Percentiles rank a stretch among this genome's conserved stretches.
Evolutionary conservation across 1,284 basidiomycete species (phyloP).

Genomic region (Thelephora terrestris): DNA sequence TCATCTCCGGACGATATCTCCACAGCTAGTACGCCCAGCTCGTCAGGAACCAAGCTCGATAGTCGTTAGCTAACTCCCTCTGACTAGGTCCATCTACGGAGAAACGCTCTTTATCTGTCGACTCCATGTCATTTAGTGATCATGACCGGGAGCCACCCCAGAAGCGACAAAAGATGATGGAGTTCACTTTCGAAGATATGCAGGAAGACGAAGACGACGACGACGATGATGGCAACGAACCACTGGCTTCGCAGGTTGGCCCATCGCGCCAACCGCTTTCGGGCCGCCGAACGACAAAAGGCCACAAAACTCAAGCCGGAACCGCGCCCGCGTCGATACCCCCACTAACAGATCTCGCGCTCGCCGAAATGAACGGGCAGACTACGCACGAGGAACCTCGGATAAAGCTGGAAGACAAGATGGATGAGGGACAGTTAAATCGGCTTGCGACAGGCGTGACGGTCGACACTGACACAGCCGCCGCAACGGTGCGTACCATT

Average conservation of each 20-base stretch:
- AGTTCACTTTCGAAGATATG: constrained; percentile 23
- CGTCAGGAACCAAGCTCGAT: constrained; percentile 21
- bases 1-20: constrained; percentile 28
- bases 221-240: constrained; percentile 50
- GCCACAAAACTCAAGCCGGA: constrained; percentile 42
- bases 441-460: constrained; percentile 74
- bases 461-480: constrained; percentile 50
- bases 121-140: constrained; percentile 39
- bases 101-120: constrained; percentile 38
- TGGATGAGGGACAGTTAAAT: constrained; percentile 64
- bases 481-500: constrained; percentile 29
- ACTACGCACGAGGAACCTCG: constrained; percentile 38
- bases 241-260: constrained; percentile 43
- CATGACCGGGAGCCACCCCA: constrained; percentile 27
- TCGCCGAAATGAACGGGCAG: constrained; percentile 35
- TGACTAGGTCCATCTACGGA: constrained; percentile 26
- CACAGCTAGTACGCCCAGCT: not conserved
- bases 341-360: constrained; percentile 29
- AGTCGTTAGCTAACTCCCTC: constrained; percentile 22
- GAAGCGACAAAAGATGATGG: constrained; percentile 21
- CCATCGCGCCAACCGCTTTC: constrained; percentile 11
- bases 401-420: constrained; percentile 66
- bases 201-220: constrained; percentile 27
- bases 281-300: constrained; percentile 11
- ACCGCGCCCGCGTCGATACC: constrained; percentile 32